These are phyloP conservation scores for Pythium sukuiense DNA, from an alignment of 352 stramenopile species.

Conservation along the genomic window DNA sequence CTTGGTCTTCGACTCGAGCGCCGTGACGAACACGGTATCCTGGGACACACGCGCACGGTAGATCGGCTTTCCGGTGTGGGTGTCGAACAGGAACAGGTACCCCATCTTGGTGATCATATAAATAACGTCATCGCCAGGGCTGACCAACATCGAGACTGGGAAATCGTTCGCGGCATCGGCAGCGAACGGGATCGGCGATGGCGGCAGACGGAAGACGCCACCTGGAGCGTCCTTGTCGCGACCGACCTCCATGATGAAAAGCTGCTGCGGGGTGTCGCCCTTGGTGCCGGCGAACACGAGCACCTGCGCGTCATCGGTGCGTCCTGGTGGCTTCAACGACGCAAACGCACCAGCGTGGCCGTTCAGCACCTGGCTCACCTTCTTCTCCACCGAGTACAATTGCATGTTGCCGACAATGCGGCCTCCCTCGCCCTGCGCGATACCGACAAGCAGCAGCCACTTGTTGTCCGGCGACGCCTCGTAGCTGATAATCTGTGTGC, in stretches of 20 bases:
- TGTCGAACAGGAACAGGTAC: constrained; percentile 99
- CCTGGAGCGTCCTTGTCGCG: constrained; percentile 95
- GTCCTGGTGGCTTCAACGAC: constrained; percentile 94
- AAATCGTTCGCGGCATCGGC: constrained; percentile 97
- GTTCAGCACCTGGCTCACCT: constrained; percentile 97
- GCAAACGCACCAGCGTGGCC: constrained; percentile 97
- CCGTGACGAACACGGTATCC: constrained; percentile 98
- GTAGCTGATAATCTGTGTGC: constrained; percentile 99
- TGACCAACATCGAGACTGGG: constrained; percentile 96
- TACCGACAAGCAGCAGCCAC: constrained; percentile 98
- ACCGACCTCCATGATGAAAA: constrained; percentile 99
- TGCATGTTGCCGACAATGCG: constrained; percentile 98
- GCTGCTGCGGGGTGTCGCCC: constrained; percentile 76
- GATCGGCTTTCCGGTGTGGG: constrained; percentile 97
- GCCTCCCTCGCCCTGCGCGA: constrained; percentile 93
- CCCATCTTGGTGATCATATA: constrained; percentile 99
- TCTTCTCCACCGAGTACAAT: constrained; percentile 98
- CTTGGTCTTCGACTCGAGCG: constrained; percentile 90
- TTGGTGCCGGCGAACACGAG: constrained; percentile 86
- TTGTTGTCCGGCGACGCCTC: constrained; percentile 96
- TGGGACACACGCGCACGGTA: constrained; percentile 97
- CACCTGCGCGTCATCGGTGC: constrained; percentile 90
- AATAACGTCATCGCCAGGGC: constrained; percentile 91
- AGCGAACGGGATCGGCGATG: constrained; percentile 94
- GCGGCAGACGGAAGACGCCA: constrained; percentile 93